A percentile compares a stretch with the other conserved stretches of the same genome.
phyloP scores from a whole-genome alignment of 352 stramenopile genomes.

The Phytophthora nicotianae region DNA sequence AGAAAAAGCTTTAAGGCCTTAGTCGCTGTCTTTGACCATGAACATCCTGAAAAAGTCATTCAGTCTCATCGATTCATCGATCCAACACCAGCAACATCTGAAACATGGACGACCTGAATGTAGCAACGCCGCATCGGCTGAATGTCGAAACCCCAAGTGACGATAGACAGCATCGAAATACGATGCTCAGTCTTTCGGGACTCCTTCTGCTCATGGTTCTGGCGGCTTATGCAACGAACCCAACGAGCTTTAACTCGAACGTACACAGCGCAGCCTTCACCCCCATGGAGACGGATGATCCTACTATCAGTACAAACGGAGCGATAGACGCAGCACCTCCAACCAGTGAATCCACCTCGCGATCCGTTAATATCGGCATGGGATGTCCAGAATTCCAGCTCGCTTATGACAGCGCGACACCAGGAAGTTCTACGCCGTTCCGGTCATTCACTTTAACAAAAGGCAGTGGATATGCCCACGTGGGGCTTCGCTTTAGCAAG shows the following conservation, averaged over 20 bases:
- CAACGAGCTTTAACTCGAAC: constrained; percentile 7
- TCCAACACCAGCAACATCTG: not conserved
- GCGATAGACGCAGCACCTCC: not conserved
- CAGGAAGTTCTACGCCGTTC: constrained; percentile 37
- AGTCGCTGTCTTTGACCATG: not conserved
- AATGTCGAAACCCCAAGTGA: not conserved
- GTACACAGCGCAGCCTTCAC: not conserved
- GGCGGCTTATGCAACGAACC: constrained; percentile 2
- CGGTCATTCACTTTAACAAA: constrained; percentile 55
- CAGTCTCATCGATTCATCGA: no score
- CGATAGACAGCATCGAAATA: not conserved
- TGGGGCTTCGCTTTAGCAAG: constrained; percentile 52
- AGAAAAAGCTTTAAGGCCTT: not conserved
- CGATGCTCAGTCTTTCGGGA: constrained; percentile 1
- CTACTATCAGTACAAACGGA: not conserved
- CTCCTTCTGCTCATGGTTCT: constrained; percentile 4
- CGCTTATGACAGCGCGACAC: constrained; percentile 43
- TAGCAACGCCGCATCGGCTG: not conserved
- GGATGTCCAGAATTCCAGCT: constrained; percentile 57
- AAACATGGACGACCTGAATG: not conserved
- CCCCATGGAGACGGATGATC: constrained; percentile 11
- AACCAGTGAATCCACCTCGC: not conserved
- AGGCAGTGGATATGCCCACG: constrained; percentile 50
- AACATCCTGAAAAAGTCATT: not conserved
- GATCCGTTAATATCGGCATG: constrained; percentile 34